Evolutionary conservation across 116 monocot genomes (phyloP), one percentile per base, ranked within the genome.

Genomic region (Trichopus zeylanicus): DNA sequence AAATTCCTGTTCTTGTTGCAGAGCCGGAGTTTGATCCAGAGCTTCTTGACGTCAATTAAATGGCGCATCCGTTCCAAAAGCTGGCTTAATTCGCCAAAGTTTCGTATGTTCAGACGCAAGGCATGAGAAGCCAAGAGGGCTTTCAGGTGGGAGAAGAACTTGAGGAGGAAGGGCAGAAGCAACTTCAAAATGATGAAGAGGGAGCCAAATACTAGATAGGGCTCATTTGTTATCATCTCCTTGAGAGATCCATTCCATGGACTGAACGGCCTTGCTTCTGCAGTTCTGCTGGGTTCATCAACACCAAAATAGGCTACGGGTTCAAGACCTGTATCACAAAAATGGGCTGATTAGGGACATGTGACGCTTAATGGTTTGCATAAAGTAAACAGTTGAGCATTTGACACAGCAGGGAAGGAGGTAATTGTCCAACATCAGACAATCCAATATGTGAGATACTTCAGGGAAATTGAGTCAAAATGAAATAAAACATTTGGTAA

Each of bases 1-100:
- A 97, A 77, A 56, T 73, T 87, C 34, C 75, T 71, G 5, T 68
- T 65, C 63, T 93, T 88, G 65, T 87, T 84, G 63, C 57, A 76
- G 22, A 88, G 67, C 61, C 72, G 67, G 18, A 88, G 51, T 54
- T 82, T 81, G 81, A 73, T 88, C 76, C 84, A 85, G 2, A 79
- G 35, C 63, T 67, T 76, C 63, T 74, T 88, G 26, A 84, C 26
- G 70, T 92, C 92, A 28, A 88, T 59, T 18, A 69, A 48, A 76
- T 78, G 81, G 0, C 69, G 60, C 33, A 38, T 67, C 26, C 70
- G 74, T 39, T 78, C 73, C 57, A 92, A 26, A 0, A 87, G 64
- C 12, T 81, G 84, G 21, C 55, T 57, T 60, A 72, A 69, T 61
- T 71, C 87, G 0, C 71, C 64, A 46, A 74, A 35, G 49, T 74